Evolutionary conservation across 345 rosid genomes (phyloP), one percentile per base, ranked within the genome.

Genomic region (Garcia nutans): DNA sequence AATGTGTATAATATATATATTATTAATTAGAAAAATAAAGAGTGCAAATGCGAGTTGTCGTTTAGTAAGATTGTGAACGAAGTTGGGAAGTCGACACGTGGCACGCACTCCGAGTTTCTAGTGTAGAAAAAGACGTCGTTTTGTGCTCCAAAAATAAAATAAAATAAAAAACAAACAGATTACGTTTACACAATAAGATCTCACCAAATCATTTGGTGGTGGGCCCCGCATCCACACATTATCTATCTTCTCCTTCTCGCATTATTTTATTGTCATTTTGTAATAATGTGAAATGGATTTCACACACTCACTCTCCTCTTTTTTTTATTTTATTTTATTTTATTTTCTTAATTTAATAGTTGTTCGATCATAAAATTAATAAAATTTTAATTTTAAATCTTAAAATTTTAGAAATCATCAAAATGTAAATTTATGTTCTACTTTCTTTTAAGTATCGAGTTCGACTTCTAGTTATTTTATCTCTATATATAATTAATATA

Each of bases 11-110:
- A n/a, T n/a, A n/a, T n/a, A n/a, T n/a, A n/a, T n/a, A n/a, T n/a
- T n/a, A n/a, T n/a, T n/a, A n/a, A n/a, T n/a, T n/a, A n/a, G n/a
- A n/a, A n/a, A n/a, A n/a, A n/a, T n/a, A 8, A 16, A 12, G 44
- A 44, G 65, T n/a, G 41, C 31, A 19, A 20, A 11, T 44, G 56
- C 1, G 1, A 6, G 13, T 20, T 73, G 74, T 69, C 79, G 75
- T 76, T 70, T 63, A 64, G 74, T 23, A 80, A 73, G 76, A 76
- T 71, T 33, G 65, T 37, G 47, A 61, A 56, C 8, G 74, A 65
- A 84, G 89, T 86, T 86, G 31, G 81, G 85, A 83, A 76, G 85
- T 66, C 49, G 75, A 83, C 91, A 84, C 79, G 86, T 84, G 89
- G 82, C 83, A 10, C 65, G 82, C 91, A 88, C 86, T 86, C 87